These are phyloP conservation scores for Leishmania amazonensis DNA, from an alignment of 208 protist species.

Conservation along the genomic window DNA sequence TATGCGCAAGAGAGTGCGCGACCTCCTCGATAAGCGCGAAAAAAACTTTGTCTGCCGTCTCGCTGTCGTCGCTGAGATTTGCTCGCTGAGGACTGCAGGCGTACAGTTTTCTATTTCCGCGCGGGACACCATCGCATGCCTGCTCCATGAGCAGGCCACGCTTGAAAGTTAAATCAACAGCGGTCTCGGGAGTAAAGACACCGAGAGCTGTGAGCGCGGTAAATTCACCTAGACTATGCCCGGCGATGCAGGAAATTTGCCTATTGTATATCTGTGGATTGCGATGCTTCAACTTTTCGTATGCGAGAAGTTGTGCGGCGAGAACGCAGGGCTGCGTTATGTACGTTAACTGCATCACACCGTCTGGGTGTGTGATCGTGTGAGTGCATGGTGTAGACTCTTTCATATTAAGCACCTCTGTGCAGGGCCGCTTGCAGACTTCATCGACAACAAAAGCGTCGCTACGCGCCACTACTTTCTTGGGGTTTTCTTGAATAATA, in stretches of 20 bases:
- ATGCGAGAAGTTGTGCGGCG: constrained; percentile 66
- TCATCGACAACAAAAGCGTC: constrained; percentile 56
- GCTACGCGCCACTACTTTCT: constrained; percentile 38
- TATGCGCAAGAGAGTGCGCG: constrained; percentile 53
- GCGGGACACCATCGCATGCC: constrained; percentile 33
- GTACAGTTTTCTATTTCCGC: constrained; percentile 69
- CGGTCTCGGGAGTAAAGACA: constrained; percentile 73
- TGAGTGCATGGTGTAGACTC: constrained; percentile 49
- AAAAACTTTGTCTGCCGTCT: constrained; percentile 69
- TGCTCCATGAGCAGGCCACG: constrained; percentile 88
- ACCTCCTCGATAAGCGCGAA: constrained; percentile 82
- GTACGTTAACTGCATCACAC: constrained; percentile 78
- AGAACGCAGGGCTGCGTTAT: constrained; percentile 86
- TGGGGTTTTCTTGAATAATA: constrained; percentile 78
- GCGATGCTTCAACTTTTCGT: constrained; percentile 34
- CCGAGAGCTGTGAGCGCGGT: constrained; percentile 71
- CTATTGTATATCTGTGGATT: constrained; percentile 10
- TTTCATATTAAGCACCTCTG: constrained; percentile 40
- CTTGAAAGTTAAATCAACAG: constrained; percentile 74
- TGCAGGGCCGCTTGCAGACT: constrained; percentile 45
- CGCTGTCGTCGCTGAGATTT: constrained; percentile 47
- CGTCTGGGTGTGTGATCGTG: constrained; percentile 49
- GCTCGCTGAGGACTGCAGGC: constrained; percentile 80
- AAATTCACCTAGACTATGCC: constrained; percentile 91
- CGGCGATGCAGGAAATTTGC: constrained; percentile 45